Percentiles rank a stretch among this genome's conserved stretches.
Conservation (phyloP, 202 grass and related monocot species). For the Musa balbisiana region DNA sequence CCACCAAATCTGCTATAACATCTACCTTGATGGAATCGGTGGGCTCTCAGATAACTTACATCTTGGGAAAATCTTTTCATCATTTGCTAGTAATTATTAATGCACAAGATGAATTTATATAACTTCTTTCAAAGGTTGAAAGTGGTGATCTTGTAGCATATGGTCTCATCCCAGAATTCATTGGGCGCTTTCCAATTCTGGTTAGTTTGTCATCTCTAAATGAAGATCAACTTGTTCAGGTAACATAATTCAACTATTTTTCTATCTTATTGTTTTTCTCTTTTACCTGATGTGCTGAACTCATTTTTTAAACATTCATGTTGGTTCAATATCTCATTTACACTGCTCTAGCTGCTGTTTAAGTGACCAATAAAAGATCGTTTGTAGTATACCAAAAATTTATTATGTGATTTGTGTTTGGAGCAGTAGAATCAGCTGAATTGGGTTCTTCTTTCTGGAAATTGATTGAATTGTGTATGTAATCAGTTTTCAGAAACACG, state of each 20-base stretch:
- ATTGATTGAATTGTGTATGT: not conserved
- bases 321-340: not conserved
- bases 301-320: not conserved
- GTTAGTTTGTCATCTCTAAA: constrained; percentile 74
- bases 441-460: not conserved
- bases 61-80: not conserved
- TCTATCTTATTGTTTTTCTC: not conserved
- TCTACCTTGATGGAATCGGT: constrained; percentile 96
- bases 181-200: constrained; percentile 84
- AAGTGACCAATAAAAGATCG: not conserved
- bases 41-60: constrained; percentile 9
- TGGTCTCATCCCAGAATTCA: constrained; percentile 94
- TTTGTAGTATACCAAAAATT: not conserved
- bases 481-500: not conserved
- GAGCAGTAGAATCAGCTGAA: not conserved
- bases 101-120: not conserved
- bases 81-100: not conserved
- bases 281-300: not conserved
- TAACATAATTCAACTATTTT: constrained; percentile 17
- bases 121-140: constrained; percentile 63
- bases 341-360: not conserved
- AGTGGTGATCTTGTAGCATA: constrained; percentile 76
- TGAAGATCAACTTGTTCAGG: constrained; percentile 97
- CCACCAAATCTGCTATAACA: constrained; percentile 83
- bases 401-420: not conserved